Evolutionary conservation across 306 rosid species (phyloP).

Genomic region (Cicer cuneatum): DNA sequence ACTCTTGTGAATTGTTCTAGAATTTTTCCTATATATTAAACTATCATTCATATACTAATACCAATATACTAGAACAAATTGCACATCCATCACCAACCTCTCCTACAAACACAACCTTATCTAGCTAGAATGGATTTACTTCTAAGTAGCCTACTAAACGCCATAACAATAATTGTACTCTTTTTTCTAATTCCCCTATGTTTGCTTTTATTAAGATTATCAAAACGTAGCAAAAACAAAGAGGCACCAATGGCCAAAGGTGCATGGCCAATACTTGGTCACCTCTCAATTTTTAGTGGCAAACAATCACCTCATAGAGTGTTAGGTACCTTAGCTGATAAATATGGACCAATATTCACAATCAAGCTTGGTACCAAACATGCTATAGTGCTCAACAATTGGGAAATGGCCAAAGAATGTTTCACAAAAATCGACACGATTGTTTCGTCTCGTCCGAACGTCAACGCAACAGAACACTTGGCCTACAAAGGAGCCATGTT

Average conservation of each 20-base stretch:
- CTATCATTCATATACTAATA: neutral
- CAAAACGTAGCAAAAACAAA: neutral
- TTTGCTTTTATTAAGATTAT: neutral
- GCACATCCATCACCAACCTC: neutral
- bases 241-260: slow-evolving; percentile 26
- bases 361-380: slow-evolving; percentile 32
- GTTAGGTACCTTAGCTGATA: slow-evolving; percentile 46
- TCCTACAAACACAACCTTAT: neutral
- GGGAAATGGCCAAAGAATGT: slow-evolving; percentile 48
- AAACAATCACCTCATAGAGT: slow-evolving; percentile 22
- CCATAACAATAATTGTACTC: neutral
- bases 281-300: slow-evolving; percentile 22
- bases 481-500: slow-evolving; percentile 9
- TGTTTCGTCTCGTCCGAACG: slow-evolving; percentile 38
- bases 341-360: slow-evolving; percentile 44
- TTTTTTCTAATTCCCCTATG: neutral
- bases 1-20: too few species aligned
- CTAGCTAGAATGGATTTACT: neutral
- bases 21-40: neutral
- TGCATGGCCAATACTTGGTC: slow-evolving; percentile 54
- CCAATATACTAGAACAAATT: neutral
- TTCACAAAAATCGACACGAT: slow-evolving; percentile 43
- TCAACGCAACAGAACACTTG: neutral
- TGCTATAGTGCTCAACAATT: slow-evolving; percentile 33
- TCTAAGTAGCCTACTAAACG: neutral